Base-by-base conservation (phyloP, 129 eudicot species). In the Saussurea involucrata region DNA sequence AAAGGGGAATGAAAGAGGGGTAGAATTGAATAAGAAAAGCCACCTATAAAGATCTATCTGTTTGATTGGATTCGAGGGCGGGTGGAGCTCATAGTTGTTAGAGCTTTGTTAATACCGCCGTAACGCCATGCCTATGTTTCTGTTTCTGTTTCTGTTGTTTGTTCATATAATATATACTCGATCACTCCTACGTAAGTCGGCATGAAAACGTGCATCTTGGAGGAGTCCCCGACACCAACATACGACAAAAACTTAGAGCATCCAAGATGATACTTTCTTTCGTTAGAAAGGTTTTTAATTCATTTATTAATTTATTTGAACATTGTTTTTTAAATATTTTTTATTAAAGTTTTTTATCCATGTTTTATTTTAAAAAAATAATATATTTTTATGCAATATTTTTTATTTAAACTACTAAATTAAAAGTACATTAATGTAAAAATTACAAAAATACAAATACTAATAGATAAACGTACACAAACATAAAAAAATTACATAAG, bases 41-140 rank as follows among this genome's bases (percentile, higher is more conserved):
- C 17, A 24, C 6, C 6, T 58, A 69, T 31, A 22, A 20, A 69
- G 60, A 33, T 66, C 2, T 37, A 33, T 66, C 2, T 37, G 11
- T 70, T 42, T 22, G 75, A 36, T 32, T 33, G 57, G 74, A 20
- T 36, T 34, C 31, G 10, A 21, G 31, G 37, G 57, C 8, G 9
- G 37, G 57, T 18, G 9, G 55, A 20, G 68, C 31, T 34, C 71
- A 75, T 75, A 61, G 71, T 12, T 68, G 55, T 24, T 68, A 8
- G 13, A 2, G 78, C 69, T 73, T 73, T 64, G 79, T 33, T 75
- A 63, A 46, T 44, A 8, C 79, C 79, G 79, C 79, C 79, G 79
- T 42, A 22, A 42, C 36, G 34, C 29, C 75, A 71, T 42, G 33
- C 6, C 60, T 24, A 5, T 25, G 64, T 71, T 46, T 71, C 17